These are phyloP conservation scores for Alternaria incomplexa DNA, from an alignment of 2,329 filamentous ascomycete species.

Conservation along the genomic window DNA sequence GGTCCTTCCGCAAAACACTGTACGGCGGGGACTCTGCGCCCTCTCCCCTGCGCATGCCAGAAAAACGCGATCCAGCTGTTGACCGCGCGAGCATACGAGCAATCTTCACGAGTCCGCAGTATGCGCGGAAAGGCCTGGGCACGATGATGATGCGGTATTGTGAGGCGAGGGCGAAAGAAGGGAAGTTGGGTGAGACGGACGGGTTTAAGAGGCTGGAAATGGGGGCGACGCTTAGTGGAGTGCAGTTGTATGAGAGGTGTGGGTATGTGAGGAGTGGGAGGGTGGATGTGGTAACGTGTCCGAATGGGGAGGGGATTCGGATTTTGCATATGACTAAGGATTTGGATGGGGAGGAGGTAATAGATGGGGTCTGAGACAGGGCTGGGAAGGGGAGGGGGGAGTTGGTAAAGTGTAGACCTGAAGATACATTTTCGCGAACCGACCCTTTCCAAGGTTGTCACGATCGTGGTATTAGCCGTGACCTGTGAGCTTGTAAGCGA, in stretches of 20 bases:
- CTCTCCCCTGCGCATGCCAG: conserved; percentile 37
- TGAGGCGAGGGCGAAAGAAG: conserved; percentile 34
- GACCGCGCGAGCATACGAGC: conserved; percentile 45
- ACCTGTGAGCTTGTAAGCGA: not conserved
- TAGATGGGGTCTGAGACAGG: not conserved
- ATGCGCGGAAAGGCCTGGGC: conserved; percentile 37
- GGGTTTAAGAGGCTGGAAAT: conserved; percentile 43
- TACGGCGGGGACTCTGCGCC: conserved; percentile 44
- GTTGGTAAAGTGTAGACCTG: not conserved
- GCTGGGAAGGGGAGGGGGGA: not conserved
- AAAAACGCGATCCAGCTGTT: conserved; percentile 31
- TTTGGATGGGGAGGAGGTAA: conserved; percentile 4
- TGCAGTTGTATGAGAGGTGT: conserved; percentile 44
- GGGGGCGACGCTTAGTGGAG: conserved; percentile 45
- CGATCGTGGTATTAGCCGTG: not conserved
- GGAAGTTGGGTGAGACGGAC: conserved; percentile 8
- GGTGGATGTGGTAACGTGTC: conserved; percentile 40
- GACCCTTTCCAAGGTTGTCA: not conserved
- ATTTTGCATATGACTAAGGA: conserved; percentile 47
- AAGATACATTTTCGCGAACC: not conserved
- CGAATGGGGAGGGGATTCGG: conserved; percentile 41
- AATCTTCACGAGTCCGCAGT: conserved; percentile 44
- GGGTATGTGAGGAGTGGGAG: conserved; percentile 44
- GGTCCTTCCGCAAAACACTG: conserved; percentile 44
- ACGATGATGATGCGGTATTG: conserved; percentile 50